Evolutionary conservation across 805 yeast genomes (phyloP), one percentile per base, ranked within the genome.

Genomic region (Sugiyamaella americana): DNA sequence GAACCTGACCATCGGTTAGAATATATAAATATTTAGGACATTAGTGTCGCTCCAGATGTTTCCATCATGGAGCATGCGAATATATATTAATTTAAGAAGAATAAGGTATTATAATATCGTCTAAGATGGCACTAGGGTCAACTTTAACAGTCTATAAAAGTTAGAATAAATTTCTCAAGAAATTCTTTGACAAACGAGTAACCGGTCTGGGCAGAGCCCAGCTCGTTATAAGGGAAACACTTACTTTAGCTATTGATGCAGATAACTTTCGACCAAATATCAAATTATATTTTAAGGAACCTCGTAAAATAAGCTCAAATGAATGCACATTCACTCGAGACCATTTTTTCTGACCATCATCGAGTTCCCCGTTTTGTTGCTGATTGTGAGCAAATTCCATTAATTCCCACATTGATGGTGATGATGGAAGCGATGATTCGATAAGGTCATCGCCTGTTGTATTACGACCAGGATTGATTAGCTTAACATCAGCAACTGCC

Each of bases 251-350:
- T 10, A 56, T 48, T 4, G 53, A 41, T 2, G 58, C 51, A 1
- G 62, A 58, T 8, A 56, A 51, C 37, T 52, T 35, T 29, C 61
- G 53, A 20, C 65, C 61, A 52, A 89, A 70, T 1, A 95, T 93
- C 44, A 88, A 69, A 42, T 75, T 77, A 64, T 91, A 91, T 58
- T 77, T 79, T 60, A 91, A 72, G 19, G 82, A 79, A 1, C 98
- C 98, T 42, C 95, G 71, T 2, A 91, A 72, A 18, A 87, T 84
- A 54, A 91, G 68, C 50, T 87, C 96, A 62, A 89, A 91, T 10
- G 95, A 95, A 59, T 85, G 77, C 50, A 78, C 76, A 8, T 83
- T 79, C 10, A 91, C 77, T 10, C 71, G 69, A 43, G 77, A 75
- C 98, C 98, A 89, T 58, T 80, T 80, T 45, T 74, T 55, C 17